Percentiles rank a stretch among this genome's conserved stretches.
phyloP scores from a whole-genome alignment of 805 yeast genomes.

The Lachancea lanzarotensis region DNA sequence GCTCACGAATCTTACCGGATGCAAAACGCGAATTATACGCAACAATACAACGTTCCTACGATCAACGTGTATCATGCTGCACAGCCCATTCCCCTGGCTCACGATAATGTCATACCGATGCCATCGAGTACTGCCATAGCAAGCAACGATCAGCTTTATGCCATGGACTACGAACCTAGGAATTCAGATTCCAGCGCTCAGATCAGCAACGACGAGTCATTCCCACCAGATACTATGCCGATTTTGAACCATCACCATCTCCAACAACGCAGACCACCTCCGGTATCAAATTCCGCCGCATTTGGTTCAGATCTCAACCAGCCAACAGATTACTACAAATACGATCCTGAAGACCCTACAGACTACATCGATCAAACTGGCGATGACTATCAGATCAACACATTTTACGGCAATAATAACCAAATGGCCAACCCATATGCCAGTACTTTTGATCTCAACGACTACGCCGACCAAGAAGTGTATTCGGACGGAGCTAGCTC shows the following conservation, averaged over 20 bases:
- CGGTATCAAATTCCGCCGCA: background rate
- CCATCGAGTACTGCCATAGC: constrained; percentile 10
- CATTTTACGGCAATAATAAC: constrained; percentile 30
- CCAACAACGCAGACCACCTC: constrained; percentile 2
- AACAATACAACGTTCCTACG: constrained; percentile 17
- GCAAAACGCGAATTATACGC: background rate
- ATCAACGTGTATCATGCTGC: constrained; percentile 26
- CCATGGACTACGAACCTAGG: constrained; percentile 9
- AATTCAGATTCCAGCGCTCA: constrained; percentile 5
- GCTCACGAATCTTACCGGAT: background rate
- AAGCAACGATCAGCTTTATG: constrained; percentile 24
- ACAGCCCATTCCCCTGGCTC: constrained; percentile 11
- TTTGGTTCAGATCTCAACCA: background rate
- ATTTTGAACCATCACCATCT: constrained; percentile 14
- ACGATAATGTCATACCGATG: constrained; percentile 6
- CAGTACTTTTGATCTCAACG: constrained; percentile 7
- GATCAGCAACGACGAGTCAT: constrained; percentile 8
- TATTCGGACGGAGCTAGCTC: constrained; percentile 5
- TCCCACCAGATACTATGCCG: constrained; percentile 16
- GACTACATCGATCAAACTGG: constrained; percentile 30
- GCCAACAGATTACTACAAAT: constrained; percentile 6
- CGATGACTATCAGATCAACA: constrained; percentile 32
- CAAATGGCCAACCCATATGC: constrained; percentile 33
- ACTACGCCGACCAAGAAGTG: constrained; percentile 6
- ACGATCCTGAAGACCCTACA: constrained; percentile 21